Evolutionary conservation across 768 basidiomycete species (phyloP).

Genomic region (Clavulina sp.): DNA sequence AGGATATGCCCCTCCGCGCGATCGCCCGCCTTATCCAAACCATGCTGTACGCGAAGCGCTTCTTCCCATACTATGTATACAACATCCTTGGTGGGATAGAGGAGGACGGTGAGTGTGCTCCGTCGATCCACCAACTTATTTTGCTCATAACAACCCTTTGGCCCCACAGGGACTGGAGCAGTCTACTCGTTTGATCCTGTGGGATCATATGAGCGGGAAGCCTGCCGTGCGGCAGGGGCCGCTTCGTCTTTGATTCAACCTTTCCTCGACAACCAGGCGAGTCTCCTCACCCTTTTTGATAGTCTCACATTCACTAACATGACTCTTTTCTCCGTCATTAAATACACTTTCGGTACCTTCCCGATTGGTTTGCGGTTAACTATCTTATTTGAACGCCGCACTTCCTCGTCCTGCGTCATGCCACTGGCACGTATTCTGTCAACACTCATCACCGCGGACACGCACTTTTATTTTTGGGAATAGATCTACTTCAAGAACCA

Average conservation of each 20-base stretch:
- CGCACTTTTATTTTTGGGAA: conserved; percentile 2
- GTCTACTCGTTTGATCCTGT: conserved; percentile 99
- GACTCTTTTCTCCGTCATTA: background rate
- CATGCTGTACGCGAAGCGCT: conserved; percentile 88
- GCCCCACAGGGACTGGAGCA: conserved; percentile 60
- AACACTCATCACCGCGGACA: background rate
- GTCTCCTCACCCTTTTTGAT: conserved; percentile 19
- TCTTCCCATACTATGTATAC: conserved; percentile 98
- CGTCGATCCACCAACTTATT: background rate
- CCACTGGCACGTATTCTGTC: background rate
- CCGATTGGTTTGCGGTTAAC: no score
- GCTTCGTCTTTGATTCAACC: conserved; percentile 92
- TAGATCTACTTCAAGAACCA: conserved; percentile 99
- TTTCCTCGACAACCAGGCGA: conserved; percentile 94
- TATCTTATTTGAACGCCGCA: no score
- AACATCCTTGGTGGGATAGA: conserved; percentile 94
- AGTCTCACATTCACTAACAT: background rate
- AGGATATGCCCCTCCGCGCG: conserved; percentile 90
- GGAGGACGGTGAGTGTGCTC: conserved; percentile 60
- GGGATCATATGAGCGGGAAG: conserved; percentile 93
- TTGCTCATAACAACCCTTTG: background rate
- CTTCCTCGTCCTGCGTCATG: no score
- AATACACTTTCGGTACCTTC: background rate
- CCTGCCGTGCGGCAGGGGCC: conserved; percentile 89
- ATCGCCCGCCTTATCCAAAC: conserved; percentile 98